These are phyloP conservation scores for Arthrobotrys conoides DNA, from an alignment of 2,329 filamentous ascomycete genomes.

Conservation along the genomic window DNA sequence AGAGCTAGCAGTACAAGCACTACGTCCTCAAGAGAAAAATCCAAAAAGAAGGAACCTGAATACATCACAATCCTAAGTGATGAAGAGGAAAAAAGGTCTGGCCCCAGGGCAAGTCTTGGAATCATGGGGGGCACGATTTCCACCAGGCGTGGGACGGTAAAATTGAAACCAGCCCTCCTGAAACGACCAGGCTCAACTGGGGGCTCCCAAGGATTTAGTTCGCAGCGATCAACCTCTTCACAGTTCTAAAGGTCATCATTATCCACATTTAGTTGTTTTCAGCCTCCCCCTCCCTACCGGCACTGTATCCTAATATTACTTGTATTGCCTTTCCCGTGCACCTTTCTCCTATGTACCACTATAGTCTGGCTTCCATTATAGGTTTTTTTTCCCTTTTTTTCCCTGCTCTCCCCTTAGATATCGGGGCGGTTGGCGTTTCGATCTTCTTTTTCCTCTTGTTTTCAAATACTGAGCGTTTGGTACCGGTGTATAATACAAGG, in stretches of 20 bases:
- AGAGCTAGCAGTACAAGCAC: background rate
- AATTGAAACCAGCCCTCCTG: slow-evolving; percentile 22
- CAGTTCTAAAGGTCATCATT: slow-evolving; percentile 3
- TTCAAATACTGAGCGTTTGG: background rate
- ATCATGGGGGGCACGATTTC: slow-evolving; percentile 24
- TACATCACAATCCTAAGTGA: slow-evolving; percentile 32
- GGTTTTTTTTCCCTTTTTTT: background rate
- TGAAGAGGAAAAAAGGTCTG: slow-evolving; percentile 23
- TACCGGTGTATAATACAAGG: background rate
- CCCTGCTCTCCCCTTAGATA: background rate
- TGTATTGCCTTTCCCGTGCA: background rate
- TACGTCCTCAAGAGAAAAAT: background rate
- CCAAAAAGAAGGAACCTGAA: slow-evolving; percentile 22
- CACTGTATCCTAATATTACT: background rate
- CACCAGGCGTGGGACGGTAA: slow-evolving; percentile 27
- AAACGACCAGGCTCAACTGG: slow-evolving; percentile 13
- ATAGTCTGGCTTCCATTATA: background rate
- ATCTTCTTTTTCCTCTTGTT: background rate
- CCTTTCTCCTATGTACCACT: slow-evolving; percentile 1
- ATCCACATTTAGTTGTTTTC: background rate
- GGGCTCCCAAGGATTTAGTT: slow-evolving; percentile 25
- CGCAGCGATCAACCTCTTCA: slow-evolving; percentile 26
- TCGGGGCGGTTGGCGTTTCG: background rate
- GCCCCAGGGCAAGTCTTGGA: slow-evolving; percentile 38
- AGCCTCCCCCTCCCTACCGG: background rate